Base-by-base conservation (phyloP, 805 yeast species). In the Metschnikowia cubensis region DNA sequence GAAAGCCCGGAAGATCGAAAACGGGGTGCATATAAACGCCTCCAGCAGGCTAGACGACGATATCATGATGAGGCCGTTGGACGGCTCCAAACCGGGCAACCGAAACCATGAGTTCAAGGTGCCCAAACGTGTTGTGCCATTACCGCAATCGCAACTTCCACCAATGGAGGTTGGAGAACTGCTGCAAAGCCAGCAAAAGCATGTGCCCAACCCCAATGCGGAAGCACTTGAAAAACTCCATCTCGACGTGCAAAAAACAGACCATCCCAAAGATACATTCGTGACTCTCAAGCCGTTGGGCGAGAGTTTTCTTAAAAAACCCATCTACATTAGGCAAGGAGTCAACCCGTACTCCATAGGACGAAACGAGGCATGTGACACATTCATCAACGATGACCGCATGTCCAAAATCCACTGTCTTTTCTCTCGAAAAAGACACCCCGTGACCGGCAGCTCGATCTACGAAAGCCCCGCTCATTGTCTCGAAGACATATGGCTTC, bases 361-460 rank as follows among this genome's bases (percentile, higher is more conserved):
- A 1, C 73, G 98, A 34, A 77, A 80, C 20, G 80, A 75, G 18
- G 79, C 75, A 2, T 79, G 87, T 52, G 83, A 87, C 61, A 76
- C 80, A 33, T 73, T 72, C 39, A 79, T 88, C 15, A 71, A 78
- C 32, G 97, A 91, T 57, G 85, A 78, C 57, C 69, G 97, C 42
- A 77, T 92, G 59, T 91, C 97, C 2, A 87, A 89, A 55, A 74
- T 84, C 1, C 98, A 94, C 66, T 90, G 97, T 65, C 69, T 83
- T 31, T 71, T 92, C 13, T 59, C 75, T 48, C 81, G 81, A 59
- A 78, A 82, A 51, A 73, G 89, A 50, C 89, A 85, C 60, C 83
- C 83, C 0, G 77, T 81, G 3, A 56, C 59, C 7, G 70, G 73
- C 31, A 73, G 82, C 32, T 63, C 69, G 6, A 75, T 84, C 3